Evolutionary conservation across 2,329 filamentous ascomycete genomes (phyloP).

Genomic region (Lizonia empirigonia): DNA sequence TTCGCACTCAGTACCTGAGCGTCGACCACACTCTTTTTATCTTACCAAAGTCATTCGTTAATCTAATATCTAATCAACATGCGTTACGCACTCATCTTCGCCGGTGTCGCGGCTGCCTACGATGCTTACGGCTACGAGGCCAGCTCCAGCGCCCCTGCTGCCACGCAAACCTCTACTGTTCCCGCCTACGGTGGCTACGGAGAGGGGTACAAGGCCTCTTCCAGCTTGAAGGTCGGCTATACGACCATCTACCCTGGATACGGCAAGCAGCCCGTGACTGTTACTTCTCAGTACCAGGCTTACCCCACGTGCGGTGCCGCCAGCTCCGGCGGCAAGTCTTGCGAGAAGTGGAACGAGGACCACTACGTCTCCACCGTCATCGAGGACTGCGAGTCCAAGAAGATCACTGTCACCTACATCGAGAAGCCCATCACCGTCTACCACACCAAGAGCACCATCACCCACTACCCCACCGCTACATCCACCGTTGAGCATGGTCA

Average conservation of each 20-base stretch:
- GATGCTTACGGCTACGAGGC: slow-evolving; percentile 25
- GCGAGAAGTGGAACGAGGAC: slow-evolving; percentile 31
- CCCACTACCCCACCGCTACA: slow-evolving; percentile 24
- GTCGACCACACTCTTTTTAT: slow-evolving; percentile 18
- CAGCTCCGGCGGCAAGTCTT: slow-evolving; percentile 17
- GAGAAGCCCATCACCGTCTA: slow-evolving; percentile 36
- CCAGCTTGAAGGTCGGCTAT: slow-evolving; percentile 26
- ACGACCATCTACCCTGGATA: slow-evolving; percentile 38
- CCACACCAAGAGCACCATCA: slow-evolving; percentile 36
- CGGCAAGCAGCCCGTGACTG: slow-evolving; percentile 34
- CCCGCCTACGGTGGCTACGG: slow-evolving; percentile 13
- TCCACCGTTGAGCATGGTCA: slow-evolving; percentile 15
- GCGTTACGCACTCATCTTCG: slow-evolving; percentile 36
- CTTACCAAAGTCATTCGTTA: slow-evolving; percentile 37
- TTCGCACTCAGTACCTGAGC: slow-evolving; percentile 25
- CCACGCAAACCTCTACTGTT: slow-evolving; percentile 3
- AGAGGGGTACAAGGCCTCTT: slow-evolving; percentile 4
- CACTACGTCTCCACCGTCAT: slow-evolving; percentile 37
- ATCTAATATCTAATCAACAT: slow-evolving; percentile 23
- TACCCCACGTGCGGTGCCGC: slow-evolving; percentile 35
- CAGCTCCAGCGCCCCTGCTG: slow-evolving; percentile 15
- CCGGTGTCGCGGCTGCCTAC: slow-evolving; percentile 31
- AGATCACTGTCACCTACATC: slow-evolving; percentile 34
- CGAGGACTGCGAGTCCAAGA: slow-evolving; percentile 34
- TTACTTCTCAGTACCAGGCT: slow-evolving; percentile 41